phyloP scores from a whole-genome alignment of 2,329 filamentous ascomycete species.

The Amauroascus verrucosus region DNA sequence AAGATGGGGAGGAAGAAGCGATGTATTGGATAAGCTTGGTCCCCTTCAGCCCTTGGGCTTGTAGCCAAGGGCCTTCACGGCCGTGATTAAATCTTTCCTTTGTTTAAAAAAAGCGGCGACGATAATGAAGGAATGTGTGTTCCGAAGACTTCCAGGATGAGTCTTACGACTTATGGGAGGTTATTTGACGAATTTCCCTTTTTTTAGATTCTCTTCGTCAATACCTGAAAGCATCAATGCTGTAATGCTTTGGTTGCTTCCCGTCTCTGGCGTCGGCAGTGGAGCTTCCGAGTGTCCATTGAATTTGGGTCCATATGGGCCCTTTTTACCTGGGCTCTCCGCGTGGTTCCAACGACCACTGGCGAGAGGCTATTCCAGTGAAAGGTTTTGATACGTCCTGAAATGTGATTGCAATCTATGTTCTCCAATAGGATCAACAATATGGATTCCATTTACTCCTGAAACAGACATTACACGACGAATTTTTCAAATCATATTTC shows the following conservation, averaged over 20 bases:
- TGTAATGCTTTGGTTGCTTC: not conserved
- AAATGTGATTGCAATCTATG: not conserved
- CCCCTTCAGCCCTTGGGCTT: not conserved
- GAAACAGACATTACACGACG: constrained; percentile 4
- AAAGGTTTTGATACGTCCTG: constrained; percentile 6
- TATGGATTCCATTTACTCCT: constrained; percentile 4
- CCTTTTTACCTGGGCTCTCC: not conserved
- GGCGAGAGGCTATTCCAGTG: not conserved
- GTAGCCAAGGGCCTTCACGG: constrained; percentile 7
- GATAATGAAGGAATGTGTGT: constrained; percentile 6
- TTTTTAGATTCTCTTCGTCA: constrained; percentile 5
- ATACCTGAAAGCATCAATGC: constrained; percentile 3
- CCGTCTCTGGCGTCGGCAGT: not conserved
- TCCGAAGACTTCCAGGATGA: constrained; percentile 1
- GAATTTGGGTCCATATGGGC: not conserved
- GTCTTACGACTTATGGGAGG: constrained; percentile 1
- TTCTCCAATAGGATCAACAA: constrained; percentile 2
- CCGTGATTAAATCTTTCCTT: constrained; percentile 8
- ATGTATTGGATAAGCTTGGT: not conserved
- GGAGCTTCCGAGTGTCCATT: not conserved
- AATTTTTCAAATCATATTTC: constrained; percentile 1
- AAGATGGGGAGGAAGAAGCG: not conserved
- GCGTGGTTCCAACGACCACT: not conserved
- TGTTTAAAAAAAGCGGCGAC: constrained; percentile 3
- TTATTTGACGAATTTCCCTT: constrained; percentile 7